phyloP scores from a whole-genome alignment of 2,329 filamentous ascomycete genomes.

The Aspergillus niger region DNA sequence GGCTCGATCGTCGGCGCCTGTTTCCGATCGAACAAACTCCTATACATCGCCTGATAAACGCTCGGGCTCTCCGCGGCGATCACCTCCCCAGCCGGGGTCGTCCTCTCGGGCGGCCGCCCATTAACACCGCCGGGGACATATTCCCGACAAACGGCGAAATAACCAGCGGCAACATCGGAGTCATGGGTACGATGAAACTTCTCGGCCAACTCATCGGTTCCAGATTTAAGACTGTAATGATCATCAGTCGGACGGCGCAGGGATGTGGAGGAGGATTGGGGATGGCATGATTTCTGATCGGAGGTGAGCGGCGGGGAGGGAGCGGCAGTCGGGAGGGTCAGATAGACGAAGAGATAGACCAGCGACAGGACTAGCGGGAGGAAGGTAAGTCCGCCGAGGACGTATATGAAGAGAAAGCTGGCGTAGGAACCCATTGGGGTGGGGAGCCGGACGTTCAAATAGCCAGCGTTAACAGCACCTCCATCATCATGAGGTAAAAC shows the following conservation, averaged over 20 bases:
- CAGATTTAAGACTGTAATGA: slow-evolving; percentile 62
- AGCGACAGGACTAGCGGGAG: slow-evolving; percentile 68
- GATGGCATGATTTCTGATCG: slow-evolving; percentile 34
- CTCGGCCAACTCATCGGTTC: slow-evolving; percentile 60
- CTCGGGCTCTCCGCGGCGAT: slow-evolving; percentile 82
- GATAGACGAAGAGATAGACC: slow-evolving; percentile 67
- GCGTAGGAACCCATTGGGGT: slow-evolving; percentile 47
- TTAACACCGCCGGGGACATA: slow-evolving; percentile 90
- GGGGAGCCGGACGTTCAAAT: slow-evolving; percentile 32
- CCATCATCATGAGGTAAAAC: slow-evolving; percentile 26
- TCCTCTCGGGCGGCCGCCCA: slow-evolving; percentile 85
- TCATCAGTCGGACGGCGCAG: slow-evolving; percentile 65
- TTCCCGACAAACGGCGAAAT: slow-evolving; percentile 93
- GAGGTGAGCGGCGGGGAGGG: slow-evolving; percentile 46
- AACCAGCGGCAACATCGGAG: slow-evolving; percentile 80
- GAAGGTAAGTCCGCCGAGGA: slow-evolving; percentile 86
- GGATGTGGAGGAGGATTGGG: slow-evolving; percentile 27
- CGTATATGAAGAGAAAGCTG: slow-evolving; percentile 71
- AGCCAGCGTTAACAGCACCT: slow-evolving; percentile 36
- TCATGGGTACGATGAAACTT: slow-evolving; percentile 65
- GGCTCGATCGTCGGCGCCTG: slow-evolving; percentile 57
- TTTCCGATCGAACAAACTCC: slow-evolving; percentile 89
- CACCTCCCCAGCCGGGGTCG: slow-evolving; percentile 76
- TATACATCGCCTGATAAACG: slow-evolving; percentile 98
- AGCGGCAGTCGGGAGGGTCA: slow-evolving; percentile 52